Percentiles rank a stretch among this genome's conserved stretches.
phyloP scores from a whole-genome alignment of 148 eudicot genomes.

The Polygonum aviculare region DNA sequence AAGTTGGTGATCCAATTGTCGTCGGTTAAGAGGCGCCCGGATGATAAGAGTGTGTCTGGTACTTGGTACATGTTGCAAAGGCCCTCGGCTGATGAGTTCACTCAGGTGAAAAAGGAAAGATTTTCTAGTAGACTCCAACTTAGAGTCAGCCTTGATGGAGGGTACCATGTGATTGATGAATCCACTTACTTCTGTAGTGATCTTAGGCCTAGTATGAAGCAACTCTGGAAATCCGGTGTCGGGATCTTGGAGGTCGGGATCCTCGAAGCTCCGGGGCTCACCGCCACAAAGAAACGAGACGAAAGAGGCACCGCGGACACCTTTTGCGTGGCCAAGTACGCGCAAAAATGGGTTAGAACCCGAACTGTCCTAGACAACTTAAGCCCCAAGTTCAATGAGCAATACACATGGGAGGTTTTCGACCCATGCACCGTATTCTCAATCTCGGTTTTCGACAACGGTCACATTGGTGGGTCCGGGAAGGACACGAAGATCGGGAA shows the following conservation, averaged over 20 bases:
- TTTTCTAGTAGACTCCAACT: conserved; percentile 11
- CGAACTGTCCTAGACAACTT: conserved; percentile 10
- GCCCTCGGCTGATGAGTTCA: not conserved
- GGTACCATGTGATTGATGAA: conserved; percentile 16
- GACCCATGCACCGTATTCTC: conserved; percentile 14
- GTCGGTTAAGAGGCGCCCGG: conserved; percentile 5
- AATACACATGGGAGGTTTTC: conserved; percentile 13
- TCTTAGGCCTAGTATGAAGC: conserved; percentile 9
- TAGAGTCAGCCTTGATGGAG: conserved; percentile 12
- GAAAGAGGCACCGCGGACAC: conserved; percentile 13
- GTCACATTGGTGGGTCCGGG: not conserved
- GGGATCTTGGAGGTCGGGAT: conserved; percentile 14
- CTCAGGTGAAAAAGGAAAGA: conserved; percentile 2
- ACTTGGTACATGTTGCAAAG: conserved; percentile 9
- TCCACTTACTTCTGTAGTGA: conserved; percentile 15
- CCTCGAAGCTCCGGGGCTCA: conserved; percentile 5
- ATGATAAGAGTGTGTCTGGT: conserved; percentile 5
- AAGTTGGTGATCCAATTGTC: conserved; percentile 2
- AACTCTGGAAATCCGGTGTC: conserved; percentile 4
- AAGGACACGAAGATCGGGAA: conserved; percentile 14
- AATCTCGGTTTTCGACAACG: conserved; percentile 9
- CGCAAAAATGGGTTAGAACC: conserved; percentile 16
- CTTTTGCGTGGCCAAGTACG: conserved; percentile 11
- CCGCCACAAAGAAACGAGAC: conserved; percentile 7
- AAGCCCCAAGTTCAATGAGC: conserved; percentile 11